A percentile compares a stretch with the other conserved stretches of the same genome.
These are phyloP conservation scores for Rutstroemia sp. DNA, from an alignment of 2,329 filamentous ascomycete genomes.

Conservation along the genomic window DNA sequence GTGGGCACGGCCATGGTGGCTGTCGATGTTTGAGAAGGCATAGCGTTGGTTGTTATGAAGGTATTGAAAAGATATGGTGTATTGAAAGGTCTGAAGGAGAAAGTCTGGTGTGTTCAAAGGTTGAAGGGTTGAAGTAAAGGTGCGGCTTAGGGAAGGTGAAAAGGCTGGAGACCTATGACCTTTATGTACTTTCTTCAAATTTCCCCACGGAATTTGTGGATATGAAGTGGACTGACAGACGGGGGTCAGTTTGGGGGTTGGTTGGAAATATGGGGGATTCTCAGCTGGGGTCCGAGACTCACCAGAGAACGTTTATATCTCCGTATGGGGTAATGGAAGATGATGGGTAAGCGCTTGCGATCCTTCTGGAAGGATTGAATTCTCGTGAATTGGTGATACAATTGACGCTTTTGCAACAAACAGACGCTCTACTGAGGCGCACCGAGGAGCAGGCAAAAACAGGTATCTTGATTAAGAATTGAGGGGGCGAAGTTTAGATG, in stretches of 20 bases:
- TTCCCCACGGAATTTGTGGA: background rate
- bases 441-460: background rate
- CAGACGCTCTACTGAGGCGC: constrained; percentile 2
- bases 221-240: constrained; percentile 1
- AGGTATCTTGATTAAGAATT: background rate
- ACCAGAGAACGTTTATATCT: constrained; percentile 2
- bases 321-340: constrained; percentile 1
- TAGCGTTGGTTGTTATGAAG: constrained; percentile 2
- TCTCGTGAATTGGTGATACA: constrained; percentile 4
- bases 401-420: constrained; percentile 5
- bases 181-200: constrained; percentile 8
- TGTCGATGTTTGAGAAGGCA: constrained; percentile 26
- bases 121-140: constrained; percentile 1
- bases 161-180: constrained; percentile 4
- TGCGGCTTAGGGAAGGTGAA: background rate
- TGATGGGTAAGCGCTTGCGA: constrained; percentile 6
- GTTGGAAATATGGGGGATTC: constrained; percentile 1
- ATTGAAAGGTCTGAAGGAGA: constrained; percentile 3
- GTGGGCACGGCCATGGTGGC: constrained; percentile 26
- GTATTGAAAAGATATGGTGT: background rate
- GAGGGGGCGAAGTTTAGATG: background rate
- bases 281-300: background rate
- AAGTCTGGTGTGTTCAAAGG: background rate
- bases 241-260: background rate
- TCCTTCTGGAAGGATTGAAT: constrained; percentile 7